These are phyloP conservation scores for Waitea zeae DNA, from an alignment of 1,284 basidiomycete genomes.

Conservation along the genomic window DNA sequence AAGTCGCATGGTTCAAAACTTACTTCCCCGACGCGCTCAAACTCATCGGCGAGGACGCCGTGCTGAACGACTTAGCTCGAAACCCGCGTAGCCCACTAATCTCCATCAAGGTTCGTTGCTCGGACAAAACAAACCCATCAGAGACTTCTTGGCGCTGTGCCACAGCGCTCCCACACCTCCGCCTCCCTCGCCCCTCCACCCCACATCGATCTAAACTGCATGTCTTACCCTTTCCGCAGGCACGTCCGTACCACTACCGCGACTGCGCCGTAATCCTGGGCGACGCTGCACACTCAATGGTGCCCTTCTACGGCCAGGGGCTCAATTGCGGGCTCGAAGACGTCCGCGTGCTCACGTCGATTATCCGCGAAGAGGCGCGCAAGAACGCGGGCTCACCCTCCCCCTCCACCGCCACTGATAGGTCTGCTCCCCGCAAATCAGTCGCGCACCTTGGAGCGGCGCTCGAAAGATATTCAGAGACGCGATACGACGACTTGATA, in stretches of 20 bases:
- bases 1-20: slow-evolving; percentile 56
- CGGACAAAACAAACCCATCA: slow-evolving; percentile 9
- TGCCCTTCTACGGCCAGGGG: slow-evolving; percentile 97
- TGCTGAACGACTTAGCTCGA: slow-evolving; percentile 61
- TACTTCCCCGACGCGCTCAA: slow-evolving; percentile 81
- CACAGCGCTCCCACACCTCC: slow-evolving; percentile 6
- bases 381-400: too few relatives aligned
- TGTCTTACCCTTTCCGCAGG: slow-evolving; percentile 22
- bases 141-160: background rate
- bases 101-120: slow-evolving; percentile 81
- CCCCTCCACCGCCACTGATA: slow-evolving; percentile 14
- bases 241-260: slow-evolving; percentile 79
- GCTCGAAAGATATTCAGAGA: slow-evolving; percentile 62
- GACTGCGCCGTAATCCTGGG: slow-evolving; percentile 82
- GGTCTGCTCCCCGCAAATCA: slow-evolving; percentile 12
- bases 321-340: slow-evolving; percentile 97
- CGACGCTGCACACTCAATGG: slow-evolving; percentile 94
- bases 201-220: slow-evolving; percentile 8
- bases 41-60: slow-evolving; percentile 64
- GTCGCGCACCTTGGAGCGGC: slow-evolving; percentile 48
- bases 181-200: slow-evolving; percentile 4
- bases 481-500: slow-evolving; percentile 73
- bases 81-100: slow-evolving; percentile 86
- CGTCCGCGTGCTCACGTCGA: slow-evolving; percentile 68
- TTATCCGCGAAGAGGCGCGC: slow-evolving; percentile 20